Conservation (phyloP, 306 rosid species). For the Morella rubra region DNA sequence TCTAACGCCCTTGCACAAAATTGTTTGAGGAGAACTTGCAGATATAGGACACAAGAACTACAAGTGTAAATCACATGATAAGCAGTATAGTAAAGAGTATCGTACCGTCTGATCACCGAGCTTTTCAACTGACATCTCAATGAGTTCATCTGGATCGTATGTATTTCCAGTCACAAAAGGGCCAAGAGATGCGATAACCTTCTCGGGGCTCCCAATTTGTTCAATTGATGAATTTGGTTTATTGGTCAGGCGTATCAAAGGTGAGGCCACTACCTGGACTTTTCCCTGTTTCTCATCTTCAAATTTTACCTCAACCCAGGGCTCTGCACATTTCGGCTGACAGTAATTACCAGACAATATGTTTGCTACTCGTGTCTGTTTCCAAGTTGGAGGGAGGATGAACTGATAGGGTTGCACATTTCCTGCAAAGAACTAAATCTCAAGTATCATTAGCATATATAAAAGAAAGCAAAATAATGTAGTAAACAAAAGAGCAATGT, state of each 20-base stretch:
- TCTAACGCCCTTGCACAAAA: no score
- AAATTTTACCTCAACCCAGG: conserved; percentile 96
- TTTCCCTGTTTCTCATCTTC: conserved; percentile 93
- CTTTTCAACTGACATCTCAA: conserved; percentile 77
- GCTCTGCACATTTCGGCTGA: conserved; percentile 98
- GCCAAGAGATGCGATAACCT: conserved; percentile 91
- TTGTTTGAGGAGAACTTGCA: no score
- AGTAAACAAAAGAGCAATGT: no score
- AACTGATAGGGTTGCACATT: conserved; percentile 97
- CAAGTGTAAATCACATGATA: background rate
- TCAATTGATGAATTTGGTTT: conserved; percentile 89
- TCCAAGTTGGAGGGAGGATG: conserved; percentile 89
- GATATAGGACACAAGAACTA: background rate
- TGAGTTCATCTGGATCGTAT: conserved; percentile 82
- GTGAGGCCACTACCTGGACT: conserved; percentile 89
- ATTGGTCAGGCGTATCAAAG: conserved; percentile 86
- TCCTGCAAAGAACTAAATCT: conserved; percentile 82
- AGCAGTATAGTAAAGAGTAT: conserved; percentile 7
- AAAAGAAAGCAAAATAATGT: conserved; percentile 19
- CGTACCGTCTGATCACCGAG: conserved; percentile 77
- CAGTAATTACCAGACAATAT: conserved; percentile 97
- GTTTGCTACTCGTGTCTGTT: conserved; percentile 82
- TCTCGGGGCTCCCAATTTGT: conserved; percentile 90
- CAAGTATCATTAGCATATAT: conserved; percentile 49
- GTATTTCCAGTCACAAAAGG: conserved; percentile 90